Evolutionary conservation across 2,329 filamentous ascomycete genomes (phyloP), one percentile per base, ranked within the genome.

Genomic region (Ceratocystis albifundus): DNA sequence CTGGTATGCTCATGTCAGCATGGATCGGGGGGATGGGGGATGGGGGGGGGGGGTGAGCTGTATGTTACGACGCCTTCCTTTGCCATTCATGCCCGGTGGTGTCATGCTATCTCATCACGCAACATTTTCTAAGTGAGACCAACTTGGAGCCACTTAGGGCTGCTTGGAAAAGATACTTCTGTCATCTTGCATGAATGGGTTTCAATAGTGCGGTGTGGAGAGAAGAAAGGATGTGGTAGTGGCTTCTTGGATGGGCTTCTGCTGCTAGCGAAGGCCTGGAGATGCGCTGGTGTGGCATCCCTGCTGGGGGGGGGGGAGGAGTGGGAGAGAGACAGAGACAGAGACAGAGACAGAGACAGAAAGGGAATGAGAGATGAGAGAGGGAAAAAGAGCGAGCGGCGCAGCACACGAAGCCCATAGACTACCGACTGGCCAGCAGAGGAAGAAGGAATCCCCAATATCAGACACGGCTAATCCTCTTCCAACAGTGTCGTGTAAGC

Each of bases 131-230:
- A 10, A 12, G 8, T 36, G 32, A 3, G 32, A 36, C 32, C 12
- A 36, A 10, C 32, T 12, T 36, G 32, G 10, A 36, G 8, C 32
- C 8, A 12, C 8, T 36, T 36, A 36, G 32, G 32, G 32, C 32
- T 59, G 32, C 32, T 32, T 59, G 28, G 12, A 5, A 2, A 4
- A 59, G n/a, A 30, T 22, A 32, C 25, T 32, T 36, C 12, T 59
- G 28, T 22, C 28, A n/a, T 32, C 28, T n/a, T 50, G 28, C 53
- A 59, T 59, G 28, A 59, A 59, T 28, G 17, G 17, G 28, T 59
- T 59, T 32, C 53, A 59, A 59, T 59, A 59, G 53, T 59, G 53
- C 53, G 25, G 53, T 59, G 12, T 30, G 17, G 25, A n/a, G n/a
- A n/a, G n/a, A n/a, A 17, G 17, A 32, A 32, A 4, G 53, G 53